Evolutionary conservation across 768 basidiomycete species (phyloP).

Genomic region (Dentipellis fragilis): DNA sequence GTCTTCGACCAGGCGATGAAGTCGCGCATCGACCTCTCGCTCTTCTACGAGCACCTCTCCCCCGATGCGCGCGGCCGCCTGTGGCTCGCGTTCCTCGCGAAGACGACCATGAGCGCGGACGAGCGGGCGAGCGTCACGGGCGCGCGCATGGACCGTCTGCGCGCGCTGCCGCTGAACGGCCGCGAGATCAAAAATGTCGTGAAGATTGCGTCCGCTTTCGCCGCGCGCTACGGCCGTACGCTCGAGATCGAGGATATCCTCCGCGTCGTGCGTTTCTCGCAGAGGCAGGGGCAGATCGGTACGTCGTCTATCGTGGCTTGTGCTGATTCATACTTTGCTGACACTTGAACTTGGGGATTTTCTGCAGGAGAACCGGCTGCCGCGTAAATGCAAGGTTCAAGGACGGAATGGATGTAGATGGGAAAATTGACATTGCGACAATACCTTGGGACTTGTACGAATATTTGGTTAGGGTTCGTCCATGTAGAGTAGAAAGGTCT

Average conservation of each 20-base stretch:
- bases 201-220: conserved; percentile 16
- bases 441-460: too few relatives aligned
- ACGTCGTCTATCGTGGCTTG: not conserved
- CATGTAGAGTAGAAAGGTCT: too few relatives aligned
- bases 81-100: conserved; percentile 15
- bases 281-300: not conserved
- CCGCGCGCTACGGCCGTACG: conserved; percentile 1
- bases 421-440: too few relatives aligned
- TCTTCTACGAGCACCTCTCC: conserved; percentile 16
- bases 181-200: conserved; percentile 18
- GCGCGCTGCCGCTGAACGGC: conserved; percentile 12
- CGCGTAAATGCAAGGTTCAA: too few relatives aligned
- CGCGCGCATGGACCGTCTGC: conserved; percentile 8
- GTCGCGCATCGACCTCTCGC: conserved; percentile 13
- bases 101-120: conserved; percentile 4
- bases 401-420: too few relatives aligned
- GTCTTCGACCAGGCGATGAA: conserved; percentile 21
- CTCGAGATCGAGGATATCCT: not conserved
- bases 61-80: conserved; percentile 8
- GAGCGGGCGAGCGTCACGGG: not conserved
- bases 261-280: not conserved
- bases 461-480: too few relatives aligned
- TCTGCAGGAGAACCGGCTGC: too few relatives aligned
- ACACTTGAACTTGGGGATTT: too few relatives aligned
- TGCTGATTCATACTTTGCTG: too few relatives aligned